Percentiles rank a stretch among this genome's conserved stretches.
Evolutionary conservation across 495 filamentous ascomycete genomes (phyloP).

Genomic region (Hypoxylon cercidicola): DNA sequence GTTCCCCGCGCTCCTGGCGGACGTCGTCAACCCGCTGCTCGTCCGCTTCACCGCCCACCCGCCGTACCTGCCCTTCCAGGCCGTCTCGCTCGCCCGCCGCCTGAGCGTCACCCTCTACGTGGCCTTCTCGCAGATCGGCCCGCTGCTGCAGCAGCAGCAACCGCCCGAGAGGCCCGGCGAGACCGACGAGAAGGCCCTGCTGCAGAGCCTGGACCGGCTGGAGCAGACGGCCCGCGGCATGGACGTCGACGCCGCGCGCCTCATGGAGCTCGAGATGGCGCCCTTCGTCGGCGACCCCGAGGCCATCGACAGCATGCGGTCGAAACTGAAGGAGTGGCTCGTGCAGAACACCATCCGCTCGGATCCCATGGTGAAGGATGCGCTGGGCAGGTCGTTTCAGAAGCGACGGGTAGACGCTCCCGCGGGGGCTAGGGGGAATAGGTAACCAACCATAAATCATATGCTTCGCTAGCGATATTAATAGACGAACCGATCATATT

Average conservation of each 20-base stretch:
- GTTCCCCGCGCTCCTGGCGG: slow-evolving; percentile 64
- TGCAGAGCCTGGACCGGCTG: slow-evolving; percentile 66
- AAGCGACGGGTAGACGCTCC: slow-evolving; percentile 67
- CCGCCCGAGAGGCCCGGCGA: slow-evolving; percentile 47
- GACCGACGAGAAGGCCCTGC: slow-evolving; percentile 49
- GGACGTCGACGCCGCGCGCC: slow-evolving; percentile 73
- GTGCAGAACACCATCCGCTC: slow-evolving; percentile 76
- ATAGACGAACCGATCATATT: slow-evolving; percentile 18
- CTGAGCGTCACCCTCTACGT: slow-evolving; percentile 84
- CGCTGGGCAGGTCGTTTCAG: slow-evolving; percentile 70
- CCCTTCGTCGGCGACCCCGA: slow-evolving; percentile 82
- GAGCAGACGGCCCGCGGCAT: slow-evolving; percentile 62
- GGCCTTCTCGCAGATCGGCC: slow-evolving; percentile 85
- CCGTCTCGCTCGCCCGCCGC: slow-evolving; percentile 79
- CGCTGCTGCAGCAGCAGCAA: slow-evolving; percentile 60
- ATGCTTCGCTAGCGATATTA: slow-evolving; percentile 15
- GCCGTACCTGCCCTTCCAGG: slow-evolving; percentile 89
- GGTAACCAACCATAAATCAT: slow-evolving; percentile 36
- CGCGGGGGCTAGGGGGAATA: slow-evolving; percentile 63
- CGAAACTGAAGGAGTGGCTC: slow-evolving; percentile 79
- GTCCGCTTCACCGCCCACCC: slow-evolving; percentile 59
- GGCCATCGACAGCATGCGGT: slow-evolving; percentile 65
- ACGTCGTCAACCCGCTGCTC: slow-evolving; percentile 72
- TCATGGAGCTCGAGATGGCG: slow-evolving; percentile 80
- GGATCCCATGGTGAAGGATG: slow-evolving; percentile 80